A percentile compares a stretch with the other conserved stretches of the same genome.
phyloP scores from a whole-genome alignment of 805 yeast genomes.

The Candida piceae region DNA sequence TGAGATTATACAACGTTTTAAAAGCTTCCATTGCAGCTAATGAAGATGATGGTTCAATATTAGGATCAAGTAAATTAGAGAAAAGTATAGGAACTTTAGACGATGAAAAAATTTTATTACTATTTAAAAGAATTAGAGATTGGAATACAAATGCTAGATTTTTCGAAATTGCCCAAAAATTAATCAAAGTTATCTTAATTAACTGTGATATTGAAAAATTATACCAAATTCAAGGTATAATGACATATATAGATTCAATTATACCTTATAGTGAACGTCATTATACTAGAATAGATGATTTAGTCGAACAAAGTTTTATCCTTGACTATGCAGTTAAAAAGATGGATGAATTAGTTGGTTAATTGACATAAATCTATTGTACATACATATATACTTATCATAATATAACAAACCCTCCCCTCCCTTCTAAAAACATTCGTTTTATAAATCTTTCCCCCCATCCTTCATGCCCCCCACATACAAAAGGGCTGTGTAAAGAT shows the following conservation, averaged over 20 bases:
- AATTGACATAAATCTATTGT: neutral
- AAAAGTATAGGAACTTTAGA: slow-evolving; percentile 51
- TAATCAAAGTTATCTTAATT: slow-evolving; percentile 60
- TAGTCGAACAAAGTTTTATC: slow-evolving; percentile 80
- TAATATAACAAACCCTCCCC: no score
- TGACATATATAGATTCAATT: slow-evolving; percentile 65
- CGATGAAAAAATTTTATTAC: slow-evolving; percentile 50
- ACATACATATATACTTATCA: neutral
- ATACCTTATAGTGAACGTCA: slow-evolving; percentile 90
- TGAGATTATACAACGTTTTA: slow-evolving; percentile 76
- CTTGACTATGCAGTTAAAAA: slow-evolving; percentile 80
- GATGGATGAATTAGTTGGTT: slow-evolving; percentile 46
- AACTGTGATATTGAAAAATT: slow-evolving; percentile 51
- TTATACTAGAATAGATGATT: slow-evolving; percentile 64
- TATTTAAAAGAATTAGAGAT: slow-evolving; percentile 77
- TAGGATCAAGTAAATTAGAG: slow-evolving; percentile 62
- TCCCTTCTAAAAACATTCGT: no score
- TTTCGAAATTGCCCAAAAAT: slow-evolving; percentile 73
- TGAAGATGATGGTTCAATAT: slow-evolving; percentile 42
- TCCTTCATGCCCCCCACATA: no score
- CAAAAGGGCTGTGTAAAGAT: no score
- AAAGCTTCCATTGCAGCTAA: slow-evolving; percentile 51
- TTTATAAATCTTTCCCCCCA: no score
- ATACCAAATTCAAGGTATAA: slow-evolving; percentile 61
- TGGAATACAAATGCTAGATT: slow-evolving; percentile 92